A percentile compares a stretch with the other conserved stretches of the same genome.
Conservation (phyloP, 1,284 basidiomycete genomes). For the Wolfiporia cocos region DNA sequence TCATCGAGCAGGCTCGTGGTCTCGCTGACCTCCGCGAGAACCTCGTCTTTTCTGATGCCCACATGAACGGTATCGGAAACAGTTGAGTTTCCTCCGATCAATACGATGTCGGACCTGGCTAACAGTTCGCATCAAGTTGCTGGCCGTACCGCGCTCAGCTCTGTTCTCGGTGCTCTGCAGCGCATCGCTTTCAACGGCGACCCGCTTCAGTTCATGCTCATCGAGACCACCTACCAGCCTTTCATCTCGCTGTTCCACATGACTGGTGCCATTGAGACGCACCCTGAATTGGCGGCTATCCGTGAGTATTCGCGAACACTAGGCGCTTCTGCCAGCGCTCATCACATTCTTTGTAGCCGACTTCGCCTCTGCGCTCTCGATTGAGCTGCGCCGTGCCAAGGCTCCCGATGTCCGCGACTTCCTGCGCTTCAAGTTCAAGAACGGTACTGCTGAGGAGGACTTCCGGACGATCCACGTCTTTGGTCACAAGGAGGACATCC, state of each 20-base stretch:
- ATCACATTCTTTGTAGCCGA: slow-evolving; percentile 43
- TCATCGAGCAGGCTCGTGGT: slow-evolving; percentile 61
- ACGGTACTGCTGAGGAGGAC: slow-evolving; percentile 57
- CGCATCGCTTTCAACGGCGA: slow-evolving; percentile 74
- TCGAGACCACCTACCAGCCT: slow-evolving; percentile 82
- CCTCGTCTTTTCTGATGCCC: slow-evolving; percentile 63
- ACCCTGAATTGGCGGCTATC: slow-evolving; percentile 57
- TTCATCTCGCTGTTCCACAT: slow-evolving; percentile 85
- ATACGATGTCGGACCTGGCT: slow-evolving; percentile 20
- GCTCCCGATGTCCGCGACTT: slow-evolving; percentile 74
- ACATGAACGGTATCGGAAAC: slow-evolving; percentile 68
- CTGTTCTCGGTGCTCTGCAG: slow-evolving; percentile 63
- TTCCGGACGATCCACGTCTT: slow-evolving; percentile 64
- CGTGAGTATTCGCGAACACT: slow-evolving; percentile 34
- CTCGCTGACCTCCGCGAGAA: slow-evolving; percentile 77
- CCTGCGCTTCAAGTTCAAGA: slow-evolving; percentile 81
- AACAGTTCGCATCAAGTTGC: slow-evolving; percentile 50
- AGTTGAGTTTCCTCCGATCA: slow-evolving; percentile 29
- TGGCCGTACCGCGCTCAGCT: slow-evolving; percentile 69
- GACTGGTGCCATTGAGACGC: slow-evolving; percentile 50
- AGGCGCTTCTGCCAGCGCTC: background rate
- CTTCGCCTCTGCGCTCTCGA: slow-evolving; percentile 71
- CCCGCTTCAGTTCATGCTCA: slow-evolving; percentile 70
- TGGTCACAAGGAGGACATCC: slow-evolving; percentile 62
- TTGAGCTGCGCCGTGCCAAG: slow-evolving; percentile 71